Base-by-base conservation (phyloP, 2,329 filamentous ascomycete species). In the Colletotrichum coccodes region DNA sequence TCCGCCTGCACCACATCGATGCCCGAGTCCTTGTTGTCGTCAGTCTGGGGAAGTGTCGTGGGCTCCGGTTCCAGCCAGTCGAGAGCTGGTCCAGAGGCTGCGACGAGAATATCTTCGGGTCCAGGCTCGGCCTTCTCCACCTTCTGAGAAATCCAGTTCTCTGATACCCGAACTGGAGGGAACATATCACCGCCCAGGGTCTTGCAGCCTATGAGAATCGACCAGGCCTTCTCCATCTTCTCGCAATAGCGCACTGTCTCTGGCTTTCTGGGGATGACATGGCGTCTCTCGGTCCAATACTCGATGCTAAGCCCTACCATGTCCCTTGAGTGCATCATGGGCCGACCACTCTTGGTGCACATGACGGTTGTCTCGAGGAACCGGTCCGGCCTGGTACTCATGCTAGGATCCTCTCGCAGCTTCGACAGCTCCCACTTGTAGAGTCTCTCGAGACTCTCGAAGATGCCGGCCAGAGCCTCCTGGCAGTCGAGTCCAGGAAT, bases 31-130 rank as follows among this genome's bases (percentile, higher is more conserved):
- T 81, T 85, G 70, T 79, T 82, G 68, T 85, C 81, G 52, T 84
- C 78, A 18, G 80, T 81, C 14, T 79, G 75, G 4, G 81, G 86
- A 26, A 92, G 75, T 32, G 91, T 84, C 1, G 89, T 90, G 57
- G 89, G 87, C 3, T 89, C 86, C 1, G 93, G 93, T 66, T 95
- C 91, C 46, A 90, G 85, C 93, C 93, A 95, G 80, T 94, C 89
- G 40, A 91, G 77, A 38, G 89, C 80, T 3, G 79, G 79, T 4
- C 78, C 79, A 6, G 77, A 76, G 14, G 76, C 66, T 14, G 76
- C 74, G n/a, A 75, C 66, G 6, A 82, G 73, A 69, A 79, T 75
- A 71, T 84, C 82, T 70, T 83, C 77, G 74, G 80, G 83, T 9
- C 79, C 83, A 46, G 80, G 82, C 71, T 83, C 79, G 3, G 84